phyloP scores from a whole-genome alignment of 768 basidiomycete genomes.

The Neoboletus magnificus region DNA sequence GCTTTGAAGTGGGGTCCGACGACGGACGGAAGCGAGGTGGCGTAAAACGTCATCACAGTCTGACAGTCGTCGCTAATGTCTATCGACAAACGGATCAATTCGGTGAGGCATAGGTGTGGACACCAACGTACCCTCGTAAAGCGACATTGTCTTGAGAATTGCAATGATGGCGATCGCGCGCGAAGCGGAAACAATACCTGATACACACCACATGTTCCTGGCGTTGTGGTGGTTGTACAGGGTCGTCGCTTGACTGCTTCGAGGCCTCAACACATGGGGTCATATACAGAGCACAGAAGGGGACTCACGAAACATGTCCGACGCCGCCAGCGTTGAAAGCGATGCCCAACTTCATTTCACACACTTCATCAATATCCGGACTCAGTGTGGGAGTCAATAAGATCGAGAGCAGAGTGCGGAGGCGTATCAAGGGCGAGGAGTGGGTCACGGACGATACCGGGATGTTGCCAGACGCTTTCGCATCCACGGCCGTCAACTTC shows the following conservation, averaged over 20 bases:
- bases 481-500: slow-evolving; percentile 44
- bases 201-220: slow-evolving; percentile 67
- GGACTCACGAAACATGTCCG: slow-evolving; percentile 51
- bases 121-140: slow-evolving; percentile 56
- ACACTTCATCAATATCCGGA: slow-evolving; percentile 65
- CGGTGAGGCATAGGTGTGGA: not conserved
- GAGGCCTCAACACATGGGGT: not conserved
- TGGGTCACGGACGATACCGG: slow-evolving; percentile 35
- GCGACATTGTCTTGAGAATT: slow-evolving; percentile 66
- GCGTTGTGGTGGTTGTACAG: slow-evolving; percentile 39
- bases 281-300: not conserved
- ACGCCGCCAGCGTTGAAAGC: slow-evolving; percentile 34
- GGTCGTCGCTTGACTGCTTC: slow-evolving; percentile 34
- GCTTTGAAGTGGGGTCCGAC: slow-evolving; percentile 60
- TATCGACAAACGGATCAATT: slow-evolving; percentile 26
- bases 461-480: slow-evolving; percentile 49
- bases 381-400: slow-evolving; percentile 71
- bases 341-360: slow-evolving; percentile 54
- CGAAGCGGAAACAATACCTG: slow-evolving; percentile 64
- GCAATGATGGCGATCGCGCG: slow-evolving; percentile 65
- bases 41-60: slow-evolving; percentile 78
- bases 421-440: slow-evolving; percentile 47
- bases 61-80: slow-evolving; percentile 68
- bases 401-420: slow-evolving; percentile 59
- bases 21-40: slow-evolving; percentile 59